Base-by-base conservation (phyloP, 345 rosid genomes). In the Limnanthes douglasii region DNA sequence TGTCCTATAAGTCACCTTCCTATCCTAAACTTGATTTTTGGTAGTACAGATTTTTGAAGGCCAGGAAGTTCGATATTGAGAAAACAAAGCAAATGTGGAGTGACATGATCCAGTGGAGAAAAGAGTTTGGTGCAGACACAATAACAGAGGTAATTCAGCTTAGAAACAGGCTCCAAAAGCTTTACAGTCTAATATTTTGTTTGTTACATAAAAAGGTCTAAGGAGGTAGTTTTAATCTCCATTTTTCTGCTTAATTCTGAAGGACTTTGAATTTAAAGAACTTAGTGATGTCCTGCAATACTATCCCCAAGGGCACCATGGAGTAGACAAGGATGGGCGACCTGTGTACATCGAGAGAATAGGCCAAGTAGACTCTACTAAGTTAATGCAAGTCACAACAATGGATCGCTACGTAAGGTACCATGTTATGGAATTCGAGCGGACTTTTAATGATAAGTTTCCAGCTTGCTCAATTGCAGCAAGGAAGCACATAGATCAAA, bases 261-360 rank as follows among this genome's bases (percentile, higher is more conserved):
- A 86, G 97, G 90, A 76, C 14, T 88, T 88, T 38, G 86, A 83
- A 1, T 88, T 76, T 50, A 69, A 56, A 16, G 97, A 88, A 47
- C 17, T 57, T 10, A 59, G 60, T 24, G 69, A 79, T 61, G 94
- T 88, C 31, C 18, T 68, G 70, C 46, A 72, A 47, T 52, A 66
- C 45, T 88, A 88, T 53, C 95, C 97, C 4, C 97, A 83, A 56
- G 97, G 97, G 22, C 68, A 88, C 59, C 97, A 88, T 29, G 97
- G 97, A 29, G 70, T 83, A 43, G 97, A 83, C 31, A 88, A 67
- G 51, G 97, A 88, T 1, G 97, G 97, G 21, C 62, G 84, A n/a
- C 97, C 97, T 0, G 72, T 83, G 35, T 88, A 88, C 54, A 72
- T 84, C 29, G 98, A 88, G 70, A 77, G 75, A 54, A 52, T 88